phyloP scores from a whole-genome alignment of 2,329 filamentous ascomycete species.

The Ophiostoma novo-ulmi region DNA sequence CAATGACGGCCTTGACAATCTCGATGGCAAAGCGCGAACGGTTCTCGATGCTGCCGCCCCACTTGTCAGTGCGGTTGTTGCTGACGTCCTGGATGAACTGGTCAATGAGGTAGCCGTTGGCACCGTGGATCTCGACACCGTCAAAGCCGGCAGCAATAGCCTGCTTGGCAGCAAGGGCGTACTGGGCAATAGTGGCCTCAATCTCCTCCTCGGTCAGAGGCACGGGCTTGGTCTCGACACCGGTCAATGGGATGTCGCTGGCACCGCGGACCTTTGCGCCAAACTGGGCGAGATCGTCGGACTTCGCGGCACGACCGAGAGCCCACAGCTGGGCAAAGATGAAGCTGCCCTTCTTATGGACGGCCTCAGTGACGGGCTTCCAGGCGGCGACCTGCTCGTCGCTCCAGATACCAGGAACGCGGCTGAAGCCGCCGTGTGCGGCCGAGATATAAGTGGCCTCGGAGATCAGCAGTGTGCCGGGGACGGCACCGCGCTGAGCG shows the following conservation, averaged over 20 bases:
- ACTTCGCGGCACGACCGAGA: conserved; percentile 13
- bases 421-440: conserved; percentile 36
- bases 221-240: conserved; percentile 6
- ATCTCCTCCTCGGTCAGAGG: conserved; percentile 65
- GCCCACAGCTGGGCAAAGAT: conserved; percentile 22
- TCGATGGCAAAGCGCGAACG: conserved; percentile 49
- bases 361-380: conserved; percentile 54
- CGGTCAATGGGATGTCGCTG: conserved; percentile 16
- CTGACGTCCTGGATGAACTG: conserved; percentile 52
- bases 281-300: conserved; percentile 4
- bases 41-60: conserved; percentile 52
- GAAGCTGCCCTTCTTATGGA: conserved; percentile 40
- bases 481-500: conserved; percentile 38
- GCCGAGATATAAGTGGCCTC: conserved; percentile 44
- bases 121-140: conserved; percentile 67
- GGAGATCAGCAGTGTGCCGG: conserved; percentile 40
- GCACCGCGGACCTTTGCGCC: not conserved
- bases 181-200: conserved; percentile 55
- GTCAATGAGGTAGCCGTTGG: conserved; percentile 72
- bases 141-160: conserved; percentile 62
- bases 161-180: conserved; percentile 48
- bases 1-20: conserved; percentile 45
- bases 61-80: conserved; percentile 52
- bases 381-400: conserved; percentile 53
- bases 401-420: conserved; percentile 55